Evolutionary conservation across 2,329 filamentous ascomycete species (phyloP).

Genomic region (Coniochaeta hoffmannii): DNA sequence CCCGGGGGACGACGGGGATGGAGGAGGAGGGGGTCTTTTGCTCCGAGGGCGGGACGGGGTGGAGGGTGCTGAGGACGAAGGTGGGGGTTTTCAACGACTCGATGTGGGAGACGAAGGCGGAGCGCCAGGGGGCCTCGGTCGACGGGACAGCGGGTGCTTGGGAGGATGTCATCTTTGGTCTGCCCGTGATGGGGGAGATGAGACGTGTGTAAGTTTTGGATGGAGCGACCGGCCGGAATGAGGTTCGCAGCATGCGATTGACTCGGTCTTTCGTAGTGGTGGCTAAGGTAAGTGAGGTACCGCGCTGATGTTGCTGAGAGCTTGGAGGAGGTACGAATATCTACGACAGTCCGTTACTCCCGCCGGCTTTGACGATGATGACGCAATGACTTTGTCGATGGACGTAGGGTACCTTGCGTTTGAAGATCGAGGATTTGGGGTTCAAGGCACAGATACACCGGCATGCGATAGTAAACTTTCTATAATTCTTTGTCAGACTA

Average conservation of each 20-base stretch:
- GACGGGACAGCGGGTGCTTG: constrained; percentile 3
- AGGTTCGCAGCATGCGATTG: background rate
- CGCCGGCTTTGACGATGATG: background rate
- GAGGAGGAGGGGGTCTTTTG: constrained; percentile 8
- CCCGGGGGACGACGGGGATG: constrained; percentile 45
- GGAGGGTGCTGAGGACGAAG: constrained; percentile 45
- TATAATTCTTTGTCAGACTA: too few relatives aligned
- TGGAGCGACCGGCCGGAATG: too few relatives aligned
- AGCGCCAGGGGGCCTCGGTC: constrained; percentile 44
- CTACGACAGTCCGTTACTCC: background rate
- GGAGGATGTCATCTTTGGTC: background rate
- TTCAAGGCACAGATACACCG: too few relatives aligned
- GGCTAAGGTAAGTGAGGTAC: background rate
- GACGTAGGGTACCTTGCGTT: background rate
- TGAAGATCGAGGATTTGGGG: too few relatives aligned
- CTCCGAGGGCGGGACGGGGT: constrained; percentile 19
- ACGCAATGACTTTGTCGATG: background rate
- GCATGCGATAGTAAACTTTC: too few relatives aligned
- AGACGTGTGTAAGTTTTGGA: background rate
- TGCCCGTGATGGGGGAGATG: background rate
- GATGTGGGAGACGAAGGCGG: constrained; percentile 43
- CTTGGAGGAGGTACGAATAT: background rate
- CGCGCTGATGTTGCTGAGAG: background rate
- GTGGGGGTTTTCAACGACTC: constrained; percentile 36
- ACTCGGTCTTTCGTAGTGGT: background rate